Percentiles rank a stretch among this genome's conserved stretches.
Conservation (phyloP, 805 yeast genomes). For the Nakazawaea molendinolei region DNA sequence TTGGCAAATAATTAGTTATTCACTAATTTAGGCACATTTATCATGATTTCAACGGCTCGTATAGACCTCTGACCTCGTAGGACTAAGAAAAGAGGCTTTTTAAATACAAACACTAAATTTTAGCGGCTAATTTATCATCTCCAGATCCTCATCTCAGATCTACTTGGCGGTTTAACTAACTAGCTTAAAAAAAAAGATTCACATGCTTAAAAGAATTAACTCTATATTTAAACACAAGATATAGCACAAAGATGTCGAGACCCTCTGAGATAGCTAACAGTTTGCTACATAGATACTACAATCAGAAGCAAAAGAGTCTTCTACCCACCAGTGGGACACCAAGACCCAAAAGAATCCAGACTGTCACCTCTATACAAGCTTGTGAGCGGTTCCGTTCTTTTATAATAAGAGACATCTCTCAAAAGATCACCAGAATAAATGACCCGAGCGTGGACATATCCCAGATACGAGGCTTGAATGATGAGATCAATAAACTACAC, state of each 20-base stretch:
- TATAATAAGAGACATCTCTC: slow-evolving; percentile 57
- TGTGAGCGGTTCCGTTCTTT: slow-evolving; percentile 68
- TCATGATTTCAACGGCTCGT: no score
- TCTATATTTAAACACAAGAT: background rate
- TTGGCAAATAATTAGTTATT: no score
- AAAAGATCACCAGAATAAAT: slow-evolving; percentile 53
- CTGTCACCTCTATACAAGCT: slow-evolving; percentile 48
- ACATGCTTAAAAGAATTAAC: no score
- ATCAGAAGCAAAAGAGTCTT: slow-evolving; percentile 43
- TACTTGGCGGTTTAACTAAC: no score
- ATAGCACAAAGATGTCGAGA: slow-evolving; percentile 53
- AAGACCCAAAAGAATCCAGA: slow-evolving; percentile 55
- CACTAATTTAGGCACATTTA: no score
- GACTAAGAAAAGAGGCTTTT: no score
- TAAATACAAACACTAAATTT: no score
- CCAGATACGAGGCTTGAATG: slow-evolving; percentile 69
- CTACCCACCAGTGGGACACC: slow-evolving; percentile 27
- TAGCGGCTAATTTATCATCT: no score
- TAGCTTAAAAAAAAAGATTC: no score
- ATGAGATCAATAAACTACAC: slow-evolving; percentile 58
- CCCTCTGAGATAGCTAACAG: slow-evolving; percentile 74
- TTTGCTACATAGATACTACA: slow-evolving; percentile 57
- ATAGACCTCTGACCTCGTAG: no score
- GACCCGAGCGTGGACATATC: slow-evolving; percentile 52
- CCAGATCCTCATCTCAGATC: no score